phyloP scores from a whole-genome alignment of 75 land plant species.

The Sequoiadendron giganteum region DNA sequence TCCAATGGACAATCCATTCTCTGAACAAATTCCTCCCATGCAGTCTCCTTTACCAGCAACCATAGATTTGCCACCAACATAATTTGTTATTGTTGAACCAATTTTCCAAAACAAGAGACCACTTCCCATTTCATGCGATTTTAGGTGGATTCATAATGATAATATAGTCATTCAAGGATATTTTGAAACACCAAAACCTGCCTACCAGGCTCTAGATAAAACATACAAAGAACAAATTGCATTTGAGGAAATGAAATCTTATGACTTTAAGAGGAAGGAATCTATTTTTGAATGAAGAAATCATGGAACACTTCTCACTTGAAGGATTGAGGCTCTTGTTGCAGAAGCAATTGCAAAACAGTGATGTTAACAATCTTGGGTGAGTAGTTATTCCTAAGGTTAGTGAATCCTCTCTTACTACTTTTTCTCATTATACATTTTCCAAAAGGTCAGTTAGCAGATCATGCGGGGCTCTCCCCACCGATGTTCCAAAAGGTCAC shows the following conservation, averaged over 20 bases:
- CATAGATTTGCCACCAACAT: background rate
- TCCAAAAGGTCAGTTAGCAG: too few relatives aligned
- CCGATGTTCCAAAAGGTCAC: too few relatives aligned
- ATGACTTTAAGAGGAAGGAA: too few relatives aligned
- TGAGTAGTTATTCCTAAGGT: conserved; percentile 59
- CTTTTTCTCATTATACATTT: too few relatives aligned
- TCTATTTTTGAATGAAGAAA: too few relatives aligned
- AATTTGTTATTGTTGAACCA: too few relatives aligned
- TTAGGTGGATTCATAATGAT: too few relatives aligned
- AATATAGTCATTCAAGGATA: background rate
- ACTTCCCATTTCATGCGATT: background rate
- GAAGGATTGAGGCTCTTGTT: conserved; percentile 1
- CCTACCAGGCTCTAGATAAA: background rate
- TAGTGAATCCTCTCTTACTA: too few relatives aligned
- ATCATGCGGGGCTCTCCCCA: too few relatives aligned
- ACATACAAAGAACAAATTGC: background rate
- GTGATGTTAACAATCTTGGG: conserved; percentile 49
- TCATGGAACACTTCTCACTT: too few relatives aligned
- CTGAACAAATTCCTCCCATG: too few relatives aligned
- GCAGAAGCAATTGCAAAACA: conserved; percentile 43
- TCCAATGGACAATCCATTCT: background rate
- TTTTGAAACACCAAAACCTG: background rate
- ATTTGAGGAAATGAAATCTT: background rate
- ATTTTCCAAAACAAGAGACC: background rate
- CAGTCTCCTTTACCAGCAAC: background rate